Evolutionary conservation across 2,329 filamentous ascomycete genomes (phyloP).

Genomic region (Colletotrichum sp.): DNA sequence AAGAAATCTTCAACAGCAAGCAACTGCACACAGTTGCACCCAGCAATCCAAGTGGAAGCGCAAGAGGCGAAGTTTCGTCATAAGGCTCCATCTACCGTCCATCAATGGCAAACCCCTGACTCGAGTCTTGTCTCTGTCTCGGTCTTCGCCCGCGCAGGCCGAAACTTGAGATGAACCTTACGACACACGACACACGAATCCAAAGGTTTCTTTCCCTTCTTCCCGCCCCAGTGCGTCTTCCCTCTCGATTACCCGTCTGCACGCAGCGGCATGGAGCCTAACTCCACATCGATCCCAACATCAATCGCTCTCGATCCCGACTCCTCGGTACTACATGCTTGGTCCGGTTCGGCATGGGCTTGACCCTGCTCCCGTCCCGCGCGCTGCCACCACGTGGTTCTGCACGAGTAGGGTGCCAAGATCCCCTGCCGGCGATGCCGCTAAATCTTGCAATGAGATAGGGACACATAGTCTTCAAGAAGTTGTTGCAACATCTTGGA

Average conservation of each 20-base stretch:
- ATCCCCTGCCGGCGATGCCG: neutral
- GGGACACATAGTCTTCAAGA: neutral
- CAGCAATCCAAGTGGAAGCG: neutral
- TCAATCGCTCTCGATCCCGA: neutral
- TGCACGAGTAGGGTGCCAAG: neutral
- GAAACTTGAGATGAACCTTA: constrained; percentile 13
- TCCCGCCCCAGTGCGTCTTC: neutral
- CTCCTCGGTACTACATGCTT: neutral
- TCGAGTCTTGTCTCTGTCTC: neutral
- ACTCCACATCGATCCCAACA: neutral
- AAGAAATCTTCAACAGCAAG: neutral
- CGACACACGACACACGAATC: neutral
- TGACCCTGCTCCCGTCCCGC: neutral
- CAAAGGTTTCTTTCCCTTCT: neutral
- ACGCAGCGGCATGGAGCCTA: neutral
- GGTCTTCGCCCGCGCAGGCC: neutral
- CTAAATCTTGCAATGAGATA: neutral
- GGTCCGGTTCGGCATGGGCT: neutral
- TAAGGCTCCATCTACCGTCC: neutral
- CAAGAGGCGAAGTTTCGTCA: neutral
- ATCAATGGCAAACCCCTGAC: neutral
- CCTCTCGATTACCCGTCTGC: neutral
- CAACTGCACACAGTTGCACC: neutral
- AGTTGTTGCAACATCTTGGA: neutral
- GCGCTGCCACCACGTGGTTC: neutral